These are phyloP conservation scores for Bassia scoparia DNA, from an alignment of 148 eudicot genomes.

Conservation along the genomic window DNA sequence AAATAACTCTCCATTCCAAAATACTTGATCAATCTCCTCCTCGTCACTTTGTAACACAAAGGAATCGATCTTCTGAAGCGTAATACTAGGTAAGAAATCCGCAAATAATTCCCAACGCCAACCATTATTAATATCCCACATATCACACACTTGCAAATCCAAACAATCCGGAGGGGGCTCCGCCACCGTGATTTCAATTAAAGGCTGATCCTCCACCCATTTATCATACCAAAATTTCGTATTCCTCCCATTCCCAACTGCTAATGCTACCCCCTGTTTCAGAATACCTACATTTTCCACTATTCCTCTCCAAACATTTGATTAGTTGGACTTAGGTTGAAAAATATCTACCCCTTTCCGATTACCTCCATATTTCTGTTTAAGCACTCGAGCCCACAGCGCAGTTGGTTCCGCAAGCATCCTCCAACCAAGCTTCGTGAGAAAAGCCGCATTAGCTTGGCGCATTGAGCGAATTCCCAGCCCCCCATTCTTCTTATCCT, in stretches of 20 bases:
- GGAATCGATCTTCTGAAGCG: neutral
- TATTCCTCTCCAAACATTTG: neutral
- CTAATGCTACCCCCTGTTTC: neutral
- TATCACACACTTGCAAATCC: neutral
- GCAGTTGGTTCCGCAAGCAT: neutral
- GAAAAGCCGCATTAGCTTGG: neutral
- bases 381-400: neutral
- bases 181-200: neutral
- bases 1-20: neutral
- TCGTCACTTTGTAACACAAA: neutral
- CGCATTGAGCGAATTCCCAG: neutral
- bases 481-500: neutral
- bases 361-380: neutral
- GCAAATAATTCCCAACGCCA: neutral
- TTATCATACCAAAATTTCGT: neutral
- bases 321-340: neutral
- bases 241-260: neutral
- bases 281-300: neutral
- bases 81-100: neutral
- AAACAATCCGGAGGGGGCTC: no score
- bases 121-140: neutral
- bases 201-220: neutral
- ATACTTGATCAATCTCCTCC: neutral
- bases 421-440: neutral
- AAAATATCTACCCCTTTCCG: neutral